Evolutionary conservation across 2,329 filamentous ascomycete genomes (phyloP).

Genomic region (Paecilomyces dactylethromorphus): DNA sequence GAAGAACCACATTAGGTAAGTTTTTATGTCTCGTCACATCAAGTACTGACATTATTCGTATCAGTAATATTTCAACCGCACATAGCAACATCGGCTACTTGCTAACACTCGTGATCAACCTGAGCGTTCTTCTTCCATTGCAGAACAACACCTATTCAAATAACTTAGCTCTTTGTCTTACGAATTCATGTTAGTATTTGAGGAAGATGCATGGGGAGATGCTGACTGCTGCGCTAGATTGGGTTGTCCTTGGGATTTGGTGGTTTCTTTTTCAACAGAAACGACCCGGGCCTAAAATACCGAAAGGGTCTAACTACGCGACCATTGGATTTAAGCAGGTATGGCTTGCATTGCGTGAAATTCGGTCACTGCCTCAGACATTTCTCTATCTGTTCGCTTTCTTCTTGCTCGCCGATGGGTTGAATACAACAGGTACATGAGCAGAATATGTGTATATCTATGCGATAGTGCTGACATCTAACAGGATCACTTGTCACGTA

Average conservation of each 20-base stretch:
- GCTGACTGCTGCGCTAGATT: conserved; percentile 21
- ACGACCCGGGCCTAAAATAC: conserved; percentile 32
- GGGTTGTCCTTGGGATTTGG: conserved; percentile 36
- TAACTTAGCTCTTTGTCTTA: conserved; percentile 34
- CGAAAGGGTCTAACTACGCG: conserved; percentile 32
- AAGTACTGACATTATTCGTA: background rate
- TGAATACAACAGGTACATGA: conserved; percentile 33
- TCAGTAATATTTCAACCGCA: conserved; percentile 35
- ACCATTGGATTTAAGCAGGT: conserved; percentile 39
- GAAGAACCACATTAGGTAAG: conserved; percentile 33
- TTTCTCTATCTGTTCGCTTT: conserved; percentile 37
- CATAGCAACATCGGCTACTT: conserved; percentile 39
- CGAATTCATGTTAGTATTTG: conserved; percentile 31
- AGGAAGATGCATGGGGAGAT: background rate
- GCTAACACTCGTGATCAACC: conserved; percentile 31
- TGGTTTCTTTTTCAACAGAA: conserved; percentile 40
- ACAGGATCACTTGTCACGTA: background rate
- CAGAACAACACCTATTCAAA: conserved; percentile 30
- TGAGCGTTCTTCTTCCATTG: conserved; percentile 34
- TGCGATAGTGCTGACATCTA: background rate
- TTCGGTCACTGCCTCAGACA: conserved; percentile 33
- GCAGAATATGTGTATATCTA: background rate
- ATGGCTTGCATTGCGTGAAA: conserved; percentile 30
- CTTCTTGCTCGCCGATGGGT: conserved; percentile 36
- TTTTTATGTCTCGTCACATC: background rate